Base-by-base conservation (phyloP, 23 red algal genomes). In the Gracilaria vermiculophylla region DNA sequence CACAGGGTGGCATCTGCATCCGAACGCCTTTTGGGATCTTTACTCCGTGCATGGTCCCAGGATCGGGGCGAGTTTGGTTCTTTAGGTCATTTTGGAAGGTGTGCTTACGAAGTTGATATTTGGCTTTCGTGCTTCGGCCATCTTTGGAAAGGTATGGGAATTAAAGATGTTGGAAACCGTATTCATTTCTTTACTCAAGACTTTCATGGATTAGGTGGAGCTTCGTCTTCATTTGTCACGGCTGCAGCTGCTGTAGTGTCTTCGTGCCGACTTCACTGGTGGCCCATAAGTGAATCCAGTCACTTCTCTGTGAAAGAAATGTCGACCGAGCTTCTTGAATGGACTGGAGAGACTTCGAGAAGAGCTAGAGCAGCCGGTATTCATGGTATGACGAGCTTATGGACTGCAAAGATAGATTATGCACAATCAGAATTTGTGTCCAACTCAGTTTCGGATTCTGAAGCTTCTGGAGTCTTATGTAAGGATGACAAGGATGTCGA, bases 141-240 rank as follows among this genome's bases (percentile, higher is more conserved):
- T 57, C 2, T 88, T 15, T 88, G 84, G 84, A 34, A 69, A 41
- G 84, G 77, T 21, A 88, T 88, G 84, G 84, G 84, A 78, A 53
- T 88, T 43, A 41, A 37, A 53, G 43, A 55, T 20, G 49, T 49
- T 39, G 70, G 69, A 10, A 78, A 54, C 37, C 27, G 47, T 16
- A 7, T 25, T 10, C 84, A 70, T 12, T 88, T 88, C 74, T 88
- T 88, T 44, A 47, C 53, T 25, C 69, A 76, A 43, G 84, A 88
- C 29, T 88, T 70, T 19, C 49, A 53, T 78, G 87, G 87, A 53
- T 15, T 81, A 48, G 87, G 87, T 23, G 64, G 56, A 7, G 49
- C 41, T 62, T 69, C 76, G 13, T 20, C 43, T 17, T 80, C 74
- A 0, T 56, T 91, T 29, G 75, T 69, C 19, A 71, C 76, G 14